Percentiles rank a stretch among this genome's conserved stretches.
Evolutionary conservation across 106 monocot genomes (phyloP).

Genomic region (Alisma plantagoaquatica): DNA sequence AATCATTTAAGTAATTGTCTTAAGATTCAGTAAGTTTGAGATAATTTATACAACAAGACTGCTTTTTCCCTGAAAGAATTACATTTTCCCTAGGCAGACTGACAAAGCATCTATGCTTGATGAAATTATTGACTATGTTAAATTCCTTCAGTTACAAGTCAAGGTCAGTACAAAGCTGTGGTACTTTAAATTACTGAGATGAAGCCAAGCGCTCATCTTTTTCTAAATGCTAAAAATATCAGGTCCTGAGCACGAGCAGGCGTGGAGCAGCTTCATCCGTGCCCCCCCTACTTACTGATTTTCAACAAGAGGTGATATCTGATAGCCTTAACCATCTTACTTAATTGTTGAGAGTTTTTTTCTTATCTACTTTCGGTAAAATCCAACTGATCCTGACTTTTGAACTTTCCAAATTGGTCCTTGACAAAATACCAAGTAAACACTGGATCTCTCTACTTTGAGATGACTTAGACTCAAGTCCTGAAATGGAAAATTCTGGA

Average conservation of each 20-base stretch:
- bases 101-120: conserved; percentile 95
- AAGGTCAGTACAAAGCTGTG: conserved; percentile 35
- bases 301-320: conserved; percentile 42
- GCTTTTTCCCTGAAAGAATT: neutral
- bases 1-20: too few relatives aligned
- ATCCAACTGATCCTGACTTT: too few relatives aligned
- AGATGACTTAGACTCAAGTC: too few relatives aligned
- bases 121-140: conserved; percentile 89
- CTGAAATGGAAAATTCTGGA: too few relatives aligned
- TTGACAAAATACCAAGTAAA: too few relatives aligned
- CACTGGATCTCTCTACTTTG: too few relatives aligned
- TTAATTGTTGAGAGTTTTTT: too few relatives aligned
- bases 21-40: too few relatives aligned
- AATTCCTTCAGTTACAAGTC: conserved; percentile 88
- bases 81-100: conserved; percentile 34
- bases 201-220: neutral
- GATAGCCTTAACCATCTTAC: too few relatives aligned
- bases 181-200: neutral
- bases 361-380: too few relatives aligned
- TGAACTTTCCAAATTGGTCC: too few relatives aligned
- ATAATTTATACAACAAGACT: too few relatives aligned
- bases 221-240: conserved; percentile 1
- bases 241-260: conserved; percentile 91
- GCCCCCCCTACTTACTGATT: conserved; percentile 47
- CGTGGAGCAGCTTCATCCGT: conserved; percentile 59